A percentile compares a stretch with the other conserved stretches of the same genome.
phyloP scores from a whole-genome alignment of 768 basidiomycete species.

The Mycena indigotica region DNA sequence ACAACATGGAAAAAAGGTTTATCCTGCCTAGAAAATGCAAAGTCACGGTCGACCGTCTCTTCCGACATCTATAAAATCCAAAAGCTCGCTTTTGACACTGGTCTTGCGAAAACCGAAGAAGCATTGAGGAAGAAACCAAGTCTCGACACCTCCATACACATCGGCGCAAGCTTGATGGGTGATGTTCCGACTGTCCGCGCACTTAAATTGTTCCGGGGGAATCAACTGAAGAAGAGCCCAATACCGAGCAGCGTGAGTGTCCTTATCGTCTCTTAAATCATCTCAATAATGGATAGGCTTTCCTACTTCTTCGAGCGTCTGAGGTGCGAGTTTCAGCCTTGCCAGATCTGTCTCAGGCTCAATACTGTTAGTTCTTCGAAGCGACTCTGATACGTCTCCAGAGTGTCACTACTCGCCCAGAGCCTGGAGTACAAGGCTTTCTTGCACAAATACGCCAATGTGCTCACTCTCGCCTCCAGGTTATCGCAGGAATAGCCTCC shows the following conservation, averaged over 20 bases:
- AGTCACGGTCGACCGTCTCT: background rate
- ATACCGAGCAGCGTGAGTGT: background rate
- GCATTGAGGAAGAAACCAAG: background rate
- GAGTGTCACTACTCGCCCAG: background rate
- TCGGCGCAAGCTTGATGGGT: background rate
- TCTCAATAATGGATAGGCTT: background rate
- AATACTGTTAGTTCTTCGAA: background rate
- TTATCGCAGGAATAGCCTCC: background rate
- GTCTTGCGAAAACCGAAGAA: background rate
- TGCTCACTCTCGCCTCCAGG: background rate
- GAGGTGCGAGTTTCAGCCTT: background rate
- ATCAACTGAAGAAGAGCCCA: background rate
- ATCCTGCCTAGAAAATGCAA: background rate
- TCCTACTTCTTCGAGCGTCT: background rate
- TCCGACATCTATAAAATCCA: background rate
- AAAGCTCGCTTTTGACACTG: background rate
- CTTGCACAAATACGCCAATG: background rate
- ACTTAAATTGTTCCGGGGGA: background rate
- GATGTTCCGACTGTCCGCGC: background rate
- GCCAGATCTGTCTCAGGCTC: background rate
- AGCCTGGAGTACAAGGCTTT: background rate
- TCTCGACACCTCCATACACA: background rate
- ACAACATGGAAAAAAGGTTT: background rate
- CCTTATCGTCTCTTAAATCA: background rate
- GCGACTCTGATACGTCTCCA: background rate